These are phyloP conservation scores for Cyclotella kingstonii DNA, from an alignment of 108 stramenopile genomes.

Conservation along the genomic window DNA sequence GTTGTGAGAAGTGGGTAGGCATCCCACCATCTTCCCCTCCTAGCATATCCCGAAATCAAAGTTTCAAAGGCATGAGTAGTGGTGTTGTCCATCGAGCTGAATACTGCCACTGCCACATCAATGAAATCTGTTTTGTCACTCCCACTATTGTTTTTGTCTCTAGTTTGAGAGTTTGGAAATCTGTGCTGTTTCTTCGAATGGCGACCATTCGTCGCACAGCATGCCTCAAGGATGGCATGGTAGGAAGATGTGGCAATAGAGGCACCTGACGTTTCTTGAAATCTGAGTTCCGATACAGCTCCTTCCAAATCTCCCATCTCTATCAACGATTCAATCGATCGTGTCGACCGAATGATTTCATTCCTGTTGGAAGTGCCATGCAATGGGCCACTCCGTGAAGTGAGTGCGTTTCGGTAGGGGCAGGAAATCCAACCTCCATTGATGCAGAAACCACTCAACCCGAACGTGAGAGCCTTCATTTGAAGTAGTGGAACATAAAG, in stretches of 20 bases:
- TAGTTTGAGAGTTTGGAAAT: no score
- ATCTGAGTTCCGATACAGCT: slow-evolving; percentile 13
- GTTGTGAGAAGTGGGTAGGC: slow-evolving; percentile 53
- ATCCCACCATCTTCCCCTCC: slow-evolving; percentile 52
- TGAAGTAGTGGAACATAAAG: no score
- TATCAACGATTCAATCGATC: slow-evolving; percentile 15
- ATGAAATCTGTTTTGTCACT: slow-evolving; percentile 11
- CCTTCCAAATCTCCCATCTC: slow-evolving; percentile 18
- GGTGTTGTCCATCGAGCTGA: slow-evolving; percentile 24
- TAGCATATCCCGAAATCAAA: slow-evolving; percentile 48
- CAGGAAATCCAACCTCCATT: no score
- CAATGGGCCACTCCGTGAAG: not conserved
- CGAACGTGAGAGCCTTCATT: no score
- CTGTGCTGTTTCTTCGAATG: slow-evolving; percentile 32
- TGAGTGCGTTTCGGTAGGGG: no score
- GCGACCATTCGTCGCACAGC: slow-evolving; percentile 21
- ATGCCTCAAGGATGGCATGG: slow-evolving; percentile 58
- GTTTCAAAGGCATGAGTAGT: slow-evolving; percentile 58
- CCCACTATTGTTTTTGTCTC: slow-evolving; percentile 20
- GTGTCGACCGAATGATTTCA: not conserved
- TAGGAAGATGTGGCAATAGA: slow-evolving; percentile 47
- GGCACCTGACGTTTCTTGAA: not conserved
- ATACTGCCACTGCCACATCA: slow-evolving; percentile 15
- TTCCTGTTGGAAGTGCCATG: not conserved
- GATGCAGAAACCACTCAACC: no score